Percentiles rank a stretch among this genome's conserved stretches.
Evolutionary conservation across 345 rosid species (phyloP).

Genomic region (Syzygium aromaticum): DNA sequence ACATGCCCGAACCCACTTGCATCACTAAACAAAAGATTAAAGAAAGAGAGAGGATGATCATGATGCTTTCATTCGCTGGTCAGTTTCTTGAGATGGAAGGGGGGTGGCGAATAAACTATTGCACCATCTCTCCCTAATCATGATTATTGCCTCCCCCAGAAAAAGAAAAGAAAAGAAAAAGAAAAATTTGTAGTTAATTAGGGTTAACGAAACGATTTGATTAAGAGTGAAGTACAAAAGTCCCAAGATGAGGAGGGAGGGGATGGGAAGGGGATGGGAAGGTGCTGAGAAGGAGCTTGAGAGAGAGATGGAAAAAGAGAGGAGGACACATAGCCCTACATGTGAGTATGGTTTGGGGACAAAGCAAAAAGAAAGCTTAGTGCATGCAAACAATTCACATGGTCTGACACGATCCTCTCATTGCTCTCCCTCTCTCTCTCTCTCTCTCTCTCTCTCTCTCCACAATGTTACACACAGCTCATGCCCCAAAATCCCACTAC

Average conservation of each 20-base stretch:
- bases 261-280: neutral
- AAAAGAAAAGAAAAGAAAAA: neutral
- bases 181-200: neutral
- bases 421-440: neutral
- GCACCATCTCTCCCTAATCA: neutral
- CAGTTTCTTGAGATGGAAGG: conserved; percentile 18
- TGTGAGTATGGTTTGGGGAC: conserved; percentile 42
- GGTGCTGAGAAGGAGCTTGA: neutral
- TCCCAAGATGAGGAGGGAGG: neutral
- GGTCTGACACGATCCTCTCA: conserved; percentile 6
- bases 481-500: conserved; percentile 19
- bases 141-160: neutral
- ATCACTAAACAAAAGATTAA: neutral
- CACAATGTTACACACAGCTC: conserved; percentile 21
- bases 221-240: neutral
- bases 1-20: conserved; percentile 2
- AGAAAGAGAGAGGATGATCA: neutral
- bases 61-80: neutral
- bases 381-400: conserved; percentile 37
- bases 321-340: conserved; percentile 39
- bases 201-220: neutral
- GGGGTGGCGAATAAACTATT: neutral
- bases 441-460: neutral
- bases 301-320: neutral
- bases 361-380: conserved; percentile 22